Evolutionary conservation across 2,329 filamentous ascomycete genomes (phyloP), one percentile per base, ranked within the genome.

Genomic region (Raffaelea albimanens): DNA sequence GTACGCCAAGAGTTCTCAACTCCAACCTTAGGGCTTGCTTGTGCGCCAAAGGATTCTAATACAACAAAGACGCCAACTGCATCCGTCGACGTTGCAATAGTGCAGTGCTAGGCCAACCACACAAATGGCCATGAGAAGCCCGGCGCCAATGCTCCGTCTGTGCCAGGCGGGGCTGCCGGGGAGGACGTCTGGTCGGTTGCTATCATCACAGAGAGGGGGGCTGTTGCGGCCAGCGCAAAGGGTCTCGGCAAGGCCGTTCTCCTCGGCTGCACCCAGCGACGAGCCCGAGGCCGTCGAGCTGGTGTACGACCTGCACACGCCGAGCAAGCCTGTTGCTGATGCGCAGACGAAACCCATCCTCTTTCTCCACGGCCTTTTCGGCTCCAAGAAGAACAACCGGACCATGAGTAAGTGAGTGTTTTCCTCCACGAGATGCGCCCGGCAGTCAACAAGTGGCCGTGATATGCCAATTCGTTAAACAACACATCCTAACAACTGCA

Each of bases 381-480:
- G 91, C 19, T 95, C 87, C 34, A 95, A 94, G 70, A 89, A 87
- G 70, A 97, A 97, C 63, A 95, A 96, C 63, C 75, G 90, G 63
- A 87, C 78, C 59, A 93, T 97, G 53, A 94, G 89, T 83, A 95
- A 89, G 91, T 95, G 72, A 63, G 84, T 68, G 23, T n/a, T 19
- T 5, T 25, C 22, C 4, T 16, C 25, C 25, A 29, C 13, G 25
- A n/a, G 25, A 29, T 29, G 25, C 7, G 25, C 7, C 25, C n/a
- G n/a, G n/a, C n/a, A n/a, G n/a, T n/a, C n/a, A n/a, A n/a, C n/a
- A n/a, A 29, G 25, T 29, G 25, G 25, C 7, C 25, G 7, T 7
- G 7, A 29, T 13, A 29, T 29, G 13, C 13, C 25, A 7, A 7
- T 29, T 29, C 25, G 7, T 29, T 29, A 7, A n/a, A n/a, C n/a